phyloP scores from a whole-genome alignment of 1,284 basidiomycete genomes.

The Tilletiaria anomala region DNA sequence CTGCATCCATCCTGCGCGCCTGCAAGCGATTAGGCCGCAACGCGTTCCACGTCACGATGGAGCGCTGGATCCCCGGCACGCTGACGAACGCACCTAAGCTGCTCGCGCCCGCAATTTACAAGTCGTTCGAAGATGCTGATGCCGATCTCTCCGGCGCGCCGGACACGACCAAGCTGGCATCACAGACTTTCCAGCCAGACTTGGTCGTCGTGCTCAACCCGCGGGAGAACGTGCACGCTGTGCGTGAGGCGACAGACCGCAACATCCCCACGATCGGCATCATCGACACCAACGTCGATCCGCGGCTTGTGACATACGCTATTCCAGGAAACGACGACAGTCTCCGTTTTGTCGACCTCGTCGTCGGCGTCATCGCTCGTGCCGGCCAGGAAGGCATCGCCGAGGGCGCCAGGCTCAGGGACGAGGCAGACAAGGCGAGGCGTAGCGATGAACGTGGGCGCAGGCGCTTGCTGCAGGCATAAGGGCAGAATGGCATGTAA shows the following conservation, averaged over 20 bases:
- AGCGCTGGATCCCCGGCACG: slow-evolving; percentile 84
- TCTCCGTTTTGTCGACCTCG: slow-evolving; percentile 71
- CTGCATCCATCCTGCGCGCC: slow-evolving; percentile 61
- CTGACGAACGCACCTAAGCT: slow-evolving; percentile 70
- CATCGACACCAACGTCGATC: slow-evolving; percentile 89
- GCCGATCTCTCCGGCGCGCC: slow-evolving; percentile 4
- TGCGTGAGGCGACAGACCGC: slow-evolving; percentile 41
- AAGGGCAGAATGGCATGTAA: too few relatives aligned
- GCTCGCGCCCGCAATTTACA: slow-evolving; percentile 26
- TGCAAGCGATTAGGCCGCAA: slow-evolving; percentile 56
- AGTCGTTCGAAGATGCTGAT: slow-evolving; percentile 9
- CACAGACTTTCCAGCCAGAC: slow-evolving; percentile 60
- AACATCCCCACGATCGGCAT: slow-evolving; percentile 48
- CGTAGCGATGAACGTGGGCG: too few relatives aligned
- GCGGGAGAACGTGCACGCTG: slow-evolving; percentile 52
- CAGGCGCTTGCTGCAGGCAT: too few relatives aligned
- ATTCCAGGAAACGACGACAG: slow-evolving; percentile 97
- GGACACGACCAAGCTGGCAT: slow-evolving; percentile 41
- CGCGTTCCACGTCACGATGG: slow-evolving; percentile 58
- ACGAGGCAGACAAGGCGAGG: too few relatives aligned
- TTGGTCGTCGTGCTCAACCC: slow-evolving; percentile 80
- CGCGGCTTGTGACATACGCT: slow-evolving; percentile 89
- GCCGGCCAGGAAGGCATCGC: slow-evolving; percentile 50
- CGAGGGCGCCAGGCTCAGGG: too few relatives aligned
- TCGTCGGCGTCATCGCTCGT: slow-evolving; percentile 76